Percentiles rank a stretch among this genome's conserved stretches.
Conservation (phyloP, 768 basidiomycete species). For the Rickenella mellea region DNA sequence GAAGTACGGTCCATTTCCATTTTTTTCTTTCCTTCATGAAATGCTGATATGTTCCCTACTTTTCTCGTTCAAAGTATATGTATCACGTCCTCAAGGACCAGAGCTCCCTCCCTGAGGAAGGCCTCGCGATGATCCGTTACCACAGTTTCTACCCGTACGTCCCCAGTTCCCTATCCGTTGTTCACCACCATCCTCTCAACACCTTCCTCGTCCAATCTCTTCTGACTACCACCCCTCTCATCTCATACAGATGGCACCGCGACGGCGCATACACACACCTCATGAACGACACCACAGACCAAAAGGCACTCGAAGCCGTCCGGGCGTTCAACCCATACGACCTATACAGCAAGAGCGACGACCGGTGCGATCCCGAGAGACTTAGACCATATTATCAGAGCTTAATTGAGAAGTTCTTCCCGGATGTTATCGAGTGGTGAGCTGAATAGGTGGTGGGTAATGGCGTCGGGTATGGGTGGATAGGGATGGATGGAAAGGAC, state of each 20-base stretch:
- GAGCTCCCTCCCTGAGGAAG: constrained; percentile 70
- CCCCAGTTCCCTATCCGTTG: not conserved
- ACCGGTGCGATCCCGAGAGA: constrained; percentile 46
- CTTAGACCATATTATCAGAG: constrained; percentile 77
- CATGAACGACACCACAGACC: constrained; percentile 63
- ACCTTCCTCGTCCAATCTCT: too few species aligned
- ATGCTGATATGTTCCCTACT: too few species aligned
- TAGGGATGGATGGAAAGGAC: too few species aligned
- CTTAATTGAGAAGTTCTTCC: constrained; percentile 83
- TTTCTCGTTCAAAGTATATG: constrained; percentile 49
- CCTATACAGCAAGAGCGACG: constrained; percentile 84
- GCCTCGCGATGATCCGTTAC: constrained; percentile 85
- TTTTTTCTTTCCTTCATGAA: too few species aligned
- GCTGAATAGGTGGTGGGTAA: too few species aligned
- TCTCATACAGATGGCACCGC: constrained; percentile 75
- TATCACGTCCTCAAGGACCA: constrained; percentile 81
- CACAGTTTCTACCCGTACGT: constrained; percentile 86
- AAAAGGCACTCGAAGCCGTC: constrained; percentile 58
- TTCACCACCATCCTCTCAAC: too few species aligned
- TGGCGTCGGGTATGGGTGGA: too few species aligned
- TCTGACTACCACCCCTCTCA: too few species aligned
- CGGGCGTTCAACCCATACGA: constrained; percentile 91
- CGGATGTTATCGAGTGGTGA: constrained; percentile 73
- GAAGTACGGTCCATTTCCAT: constrained; percentile 62
- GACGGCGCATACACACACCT: constrained; percentile 80